A percentile compares a stretch with the other conserved stretches of the same genome.
Evolutionary conservation across 169 alveolate genomes (phyloP).

Genomic region (Neospora caninum): DNA sequence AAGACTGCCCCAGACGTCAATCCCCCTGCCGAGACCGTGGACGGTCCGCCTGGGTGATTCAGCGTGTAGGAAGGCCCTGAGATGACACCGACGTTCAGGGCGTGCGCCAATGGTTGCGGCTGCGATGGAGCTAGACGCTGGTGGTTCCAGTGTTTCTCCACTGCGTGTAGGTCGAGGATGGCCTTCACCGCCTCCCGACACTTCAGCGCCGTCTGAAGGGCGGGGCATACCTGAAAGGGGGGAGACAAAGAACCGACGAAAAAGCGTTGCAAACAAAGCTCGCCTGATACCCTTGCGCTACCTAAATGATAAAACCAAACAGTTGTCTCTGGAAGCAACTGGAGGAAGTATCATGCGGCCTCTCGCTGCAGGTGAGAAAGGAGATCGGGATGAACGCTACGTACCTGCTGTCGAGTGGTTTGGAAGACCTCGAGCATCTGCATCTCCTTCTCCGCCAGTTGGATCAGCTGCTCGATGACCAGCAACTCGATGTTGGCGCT

Average conservation of each 20-base stretch:
- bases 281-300: no score
- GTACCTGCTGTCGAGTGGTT: not conserved
- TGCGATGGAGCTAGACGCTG: not conserved
- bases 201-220: conserved; percentile 32
- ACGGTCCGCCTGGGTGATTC: not conserved
- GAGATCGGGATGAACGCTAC: not conserved
- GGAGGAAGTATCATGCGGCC: not conserved
- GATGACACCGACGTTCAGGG: not conserved
- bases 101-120: not conserved
- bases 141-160: conserved; percentile 14
- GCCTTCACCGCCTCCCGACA: conserved; percentile 56
- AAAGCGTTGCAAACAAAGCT: no score
- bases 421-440: conserved; percentile 68
- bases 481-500: conserved; percentile 86
- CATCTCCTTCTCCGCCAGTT: conserved; percentile 80
- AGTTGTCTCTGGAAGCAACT: not conserved
- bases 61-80: not conserved
- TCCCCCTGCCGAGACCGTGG: not conserved
- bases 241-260: not conserved
- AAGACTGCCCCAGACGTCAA: not conserved
- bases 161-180: conserved; percentile 1
- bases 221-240: not conserved
- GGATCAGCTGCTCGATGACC: conserved; percentile 88
- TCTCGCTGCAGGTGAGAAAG: not conserved
- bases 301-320: not conserved